These are phyloP conservation scores for Phaeosphaeria sp. DNA, from an alignment of 2,329 filamentous ascomycete species.

Conservation along the genomic window DNA sequence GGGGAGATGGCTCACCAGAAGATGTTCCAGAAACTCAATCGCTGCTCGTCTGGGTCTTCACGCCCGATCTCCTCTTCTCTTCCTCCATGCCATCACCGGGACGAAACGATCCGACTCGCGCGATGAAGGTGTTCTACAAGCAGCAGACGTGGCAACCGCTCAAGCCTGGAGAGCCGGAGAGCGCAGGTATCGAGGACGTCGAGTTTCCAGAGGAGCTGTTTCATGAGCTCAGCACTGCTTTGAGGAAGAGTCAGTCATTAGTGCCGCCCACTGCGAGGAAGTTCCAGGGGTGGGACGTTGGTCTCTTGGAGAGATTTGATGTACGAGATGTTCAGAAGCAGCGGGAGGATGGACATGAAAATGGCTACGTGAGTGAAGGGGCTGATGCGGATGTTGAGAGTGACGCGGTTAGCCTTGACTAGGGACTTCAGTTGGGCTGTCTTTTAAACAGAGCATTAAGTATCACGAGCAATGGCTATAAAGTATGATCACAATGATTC, in stretches of 20 bases:
- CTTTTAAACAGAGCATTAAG: background rate
- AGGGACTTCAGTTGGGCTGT: background rate
- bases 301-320: conserved; percentile 65
- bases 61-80: conserved; percentile 65
- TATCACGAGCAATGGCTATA: too few relatives aligned
- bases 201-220: conserved; percentile 61
- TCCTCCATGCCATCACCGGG: conserved; percentile 45
- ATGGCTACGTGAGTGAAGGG: background rate
- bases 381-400: conserved; percentile 1
- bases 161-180: conserved; percentile 44
- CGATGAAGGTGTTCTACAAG: conserved; percentile 65
- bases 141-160: conserved; percentile 29
- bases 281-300: conserved; percentile 73
- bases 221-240: conserved; percentile 49
- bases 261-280: conserved; percentile 63
- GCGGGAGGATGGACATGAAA: background rate
- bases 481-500: too few relatives aligned
- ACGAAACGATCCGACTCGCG: conserved; percentile 53
- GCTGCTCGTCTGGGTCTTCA: conserved; percentile 65
- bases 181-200: conserved; percentile 58
- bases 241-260: conserved; percentile 59
- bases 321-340: conserved; percentile 16
- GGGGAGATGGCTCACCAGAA: conserved; percentile 3
- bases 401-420: background rate
- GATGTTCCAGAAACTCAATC: conserved; percentile 19